Evolutionary conservation across 1,284 basidiomycete species (phyloP).

Genomic region (Puccinia triticina): DNA sequence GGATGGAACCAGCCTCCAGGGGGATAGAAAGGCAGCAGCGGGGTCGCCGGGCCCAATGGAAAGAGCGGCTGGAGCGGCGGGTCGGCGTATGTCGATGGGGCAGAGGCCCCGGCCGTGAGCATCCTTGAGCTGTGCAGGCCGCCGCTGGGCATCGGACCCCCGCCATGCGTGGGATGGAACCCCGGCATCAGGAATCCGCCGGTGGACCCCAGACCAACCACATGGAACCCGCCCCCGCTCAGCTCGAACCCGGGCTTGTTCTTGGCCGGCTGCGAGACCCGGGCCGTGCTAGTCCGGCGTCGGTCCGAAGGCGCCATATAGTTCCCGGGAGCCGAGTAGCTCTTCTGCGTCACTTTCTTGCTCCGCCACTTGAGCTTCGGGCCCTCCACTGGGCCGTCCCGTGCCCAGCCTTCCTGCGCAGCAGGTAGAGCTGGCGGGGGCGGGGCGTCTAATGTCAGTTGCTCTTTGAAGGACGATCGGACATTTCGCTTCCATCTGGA

Average conservation of each 20-base stretch:
- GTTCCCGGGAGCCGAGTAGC: background rate
- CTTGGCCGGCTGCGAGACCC: background rate
- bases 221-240: background rate
- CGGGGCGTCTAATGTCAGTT: background rate
- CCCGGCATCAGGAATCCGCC: background rate
- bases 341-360: background rate
- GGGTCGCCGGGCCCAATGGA: background rate
- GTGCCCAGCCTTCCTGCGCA: background rate
- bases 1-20: conserved; percentile 7
- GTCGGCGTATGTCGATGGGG: background rate
- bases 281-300: background rate
- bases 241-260: background rate
- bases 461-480: conserved; percentile 19
- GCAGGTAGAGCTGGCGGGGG: background rate
- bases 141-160: background rate
- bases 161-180: background rate
- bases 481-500: conserved; percentile 37
- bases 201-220: background rate
- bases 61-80: background rate
- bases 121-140: background rate
- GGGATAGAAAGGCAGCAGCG: background rate
- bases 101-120: background rate
- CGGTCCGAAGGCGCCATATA: background rate
- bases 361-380: background rate
- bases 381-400: background rate